Base-by-base conservation (phyloP, 805 yeast species). In the Kluyveromyces starmeri region DNA sequence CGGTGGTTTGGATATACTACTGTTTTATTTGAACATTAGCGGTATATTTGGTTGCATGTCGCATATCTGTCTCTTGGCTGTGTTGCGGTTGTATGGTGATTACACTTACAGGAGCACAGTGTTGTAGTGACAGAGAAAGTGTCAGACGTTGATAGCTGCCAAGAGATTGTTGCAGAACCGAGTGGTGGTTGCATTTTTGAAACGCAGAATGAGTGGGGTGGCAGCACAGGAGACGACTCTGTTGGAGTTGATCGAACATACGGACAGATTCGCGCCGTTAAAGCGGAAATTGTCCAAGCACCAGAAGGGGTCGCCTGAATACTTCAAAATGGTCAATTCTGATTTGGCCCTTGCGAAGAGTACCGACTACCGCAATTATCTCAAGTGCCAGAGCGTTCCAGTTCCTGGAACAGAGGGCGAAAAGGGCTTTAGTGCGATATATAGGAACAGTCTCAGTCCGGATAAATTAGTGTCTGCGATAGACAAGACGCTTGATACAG, bases 391-490 rank as follows among this genome's bases (percentile, higher is more conserved):
- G 47, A 64, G 65, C 5, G 51, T 51, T 1, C 40, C 48, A 2
- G 24, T 71, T 0, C 64, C 69, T 0, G 61, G 62, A 16, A 42
- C 67, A 12, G 24, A 34, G 12, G 45, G 52, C 17, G 46, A 54
- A 32, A 59, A 58, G 2, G 78, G 77, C 5, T 70, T 54, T 51
- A 71, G 81, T 18, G 65, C 71, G 2, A 51, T 71, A 7, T 78
- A 65, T 48, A 58, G 84, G 36, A 73, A 65, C 44, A 51, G 54
- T 9, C 44, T 55, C 10, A 43, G 61, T 5, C 51, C 58, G 12
- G 61, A 55, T 17, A 44, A 47, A 10, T 47, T 58, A 12, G 56
- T 70, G 15, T 55, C 59, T 10, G 41, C 58, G 28, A 37, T 71
- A n/a, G 69, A 70, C 40, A 67, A 70, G 1, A 47, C 58, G 1